A percentile compares a stretch with the other conserved stretches of the same genome.
Evolutionary conservation across 2,329 filamentous ascomycete species (phyloP).

Genomic region (Parafenestella ontariensis): DNA sequence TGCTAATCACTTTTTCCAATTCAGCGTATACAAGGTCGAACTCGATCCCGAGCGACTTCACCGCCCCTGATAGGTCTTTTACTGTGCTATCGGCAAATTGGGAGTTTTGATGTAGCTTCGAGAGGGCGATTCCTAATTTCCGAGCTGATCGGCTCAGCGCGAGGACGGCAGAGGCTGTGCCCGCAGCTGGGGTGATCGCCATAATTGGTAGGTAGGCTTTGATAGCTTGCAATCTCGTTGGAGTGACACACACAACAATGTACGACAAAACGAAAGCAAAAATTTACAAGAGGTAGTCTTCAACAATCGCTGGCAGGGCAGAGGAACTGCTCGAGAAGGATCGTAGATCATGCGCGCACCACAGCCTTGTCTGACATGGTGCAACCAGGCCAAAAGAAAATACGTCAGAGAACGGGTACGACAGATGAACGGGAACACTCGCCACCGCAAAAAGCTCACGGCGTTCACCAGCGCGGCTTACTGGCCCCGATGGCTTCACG

Average conservation of each 20-base stretch:
- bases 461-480: too few species aligned
- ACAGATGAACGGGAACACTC: too few species aligned
- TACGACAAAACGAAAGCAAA: too few species aligned
- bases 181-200: slow-evolving; percentile 4
- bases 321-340: not conserved
- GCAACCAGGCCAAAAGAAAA: too few species aligned
- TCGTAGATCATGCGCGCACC: too few species aligned
- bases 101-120: slow-evolving; percentile 17
- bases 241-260: not conserved
- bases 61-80: slow-evolving; percentile 15
- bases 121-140: slow-evolving; percentile 23
- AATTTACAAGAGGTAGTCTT: too few species aligned
- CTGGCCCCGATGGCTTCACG: too few species aligned
- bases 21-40: slow-evolving; percentile 28
- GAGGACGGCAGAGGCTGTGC: slow-evolving; percentile 16
- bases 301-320: too few species aligned
- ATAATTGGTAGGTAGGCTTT: not conserved
- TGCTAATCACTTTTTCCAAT: slow-evolving; percentile 16
- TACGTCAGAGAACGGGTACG: too few species aligned
- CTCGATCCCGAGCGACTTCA: slow-evolving; percentile 26
- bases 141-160: slow-evolving; percentile 24
- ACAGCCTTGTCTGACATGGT: too few species aligned
- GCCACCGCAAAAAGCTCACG: too few species aligned
- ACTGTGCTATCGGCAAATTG: slow-evolving; percentile 12
- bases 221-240: not conserved